Conservation (phyloP, 179 eudicot species). For the Drosera spatulata region DNA sequence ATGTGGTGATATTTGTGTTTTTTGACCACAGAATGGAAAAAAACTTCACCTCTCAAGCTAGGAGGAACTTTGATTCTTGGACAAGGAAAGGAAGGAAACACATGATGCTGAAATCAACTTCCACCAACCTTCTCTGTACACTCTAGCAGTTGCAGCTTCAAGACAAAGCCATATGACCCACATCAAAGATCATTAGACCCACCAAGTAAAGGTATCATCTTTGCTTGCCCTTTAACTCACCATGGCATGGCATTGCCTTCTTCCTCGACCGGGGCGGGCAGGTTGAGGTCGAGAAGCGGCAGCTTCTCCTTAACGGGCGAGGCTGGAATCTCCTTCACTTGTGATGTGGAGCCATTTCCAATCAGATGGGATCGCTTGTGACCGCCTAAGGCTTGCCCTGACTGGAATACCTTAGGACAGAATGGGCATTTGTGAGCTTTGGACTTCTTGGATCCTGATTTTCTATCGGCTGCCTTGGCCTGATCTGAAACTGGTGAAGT, state of each 20-base stretch:
- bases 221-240: slow-evolving; percentile 28
- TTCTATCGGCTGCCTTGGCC: slow-evolving; percentile 9
- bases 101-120: slow-evolving; percentile 4
- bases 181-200: slow-evolving; percentile 2
- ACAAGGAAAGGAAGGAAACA: slow-evolving; percentile 5
- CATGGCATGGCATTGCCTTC: slow-evolving; percentile 47
- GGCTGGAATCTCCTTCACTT: slow-evolving; percentile 2
- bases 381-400: slow-evolving; percentile 96
- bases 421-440: slow-evolving; percentile 71
- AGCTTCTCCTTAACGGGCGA: slow-evolving; percentile 17
- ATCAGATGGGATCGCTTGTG: slow-evolving; percentile 91
- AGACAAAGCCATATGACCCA: slow-evolving; percentile 4
- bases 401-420: slow-evolving; percentile 70
- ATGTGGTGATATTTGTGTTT: not conserved
- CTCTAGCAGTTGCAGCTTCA: slow-evolving; percentile 7
- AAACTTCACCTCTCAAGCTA: slow-evolving; percentile 1
- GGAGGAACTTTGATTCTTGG: slow-evolving; percentile 10
- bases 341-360: slow-evolving; percentile 13
- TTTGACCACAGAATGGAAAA: slow-evolving; percentile 14
- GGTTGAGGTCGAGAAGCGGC: slow-evolving; percentile 63
- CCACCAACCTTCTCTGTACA: slow-evolving; percentile 18
- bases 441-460: slow-evolving; percentile 22
- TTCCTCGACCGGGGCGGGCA: slow-evolving; percentile 73
- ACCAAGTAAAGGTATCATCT: slow-evolving; percentile 18
- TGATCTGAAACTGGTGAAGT: not conserved